Base-by-base conservation (phyloP, 306 rosid genomes). In the Echinosophora koreensis region DNA sequence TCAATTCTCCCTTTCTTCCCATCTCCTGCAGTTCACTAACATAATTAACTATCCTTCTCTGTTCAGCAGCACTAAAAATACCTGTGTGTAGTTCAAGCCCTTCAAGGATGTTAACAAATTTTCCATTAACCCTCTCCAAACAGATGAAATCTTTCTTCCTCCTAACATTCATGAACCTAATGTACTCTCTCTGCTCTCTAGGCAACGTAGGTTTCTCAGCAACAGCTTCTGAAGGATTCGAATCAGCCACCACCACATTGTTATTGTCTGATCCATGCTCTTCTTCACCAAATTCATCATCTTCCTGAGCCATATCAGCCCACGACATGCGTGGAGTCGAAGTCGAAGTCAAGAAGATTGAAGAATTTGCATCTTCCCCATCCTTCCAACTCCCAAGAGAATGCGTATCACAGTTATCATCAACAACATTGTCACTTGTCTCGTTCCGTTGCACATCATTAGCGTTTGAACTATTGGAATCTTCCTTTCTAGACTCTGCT, bases 291-390 rank as follows among this genome's bases (percentile, higher is more conserved):
- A 92, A 88, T 77, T 92, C 98, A 28, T 92, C 99, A 16, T 95
- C 97, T 73, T 95, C 98, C 67, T 90, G 97, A 3, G 88, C 97
- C 97, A 96, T 96, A 74, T 96, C 99, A 2, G 99, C 99, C 99
- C 99, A 96, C n/a, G 93, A 93, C 87, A 86, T 78, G 5, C 91
- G 86, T 39, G 73, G 73, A 46, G 49, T 69, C 4, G 83, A 80
- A 12, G 85, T 62, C 3, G 32, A 3, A 28, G 30, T 28, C 30
- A 2, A 1, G 83, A 54, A 88, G 16, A 77, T 81, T 2, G 27
- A 16, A 1, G 82, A 83, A 80, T 77, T 87, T 0, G 55, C 39
- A 51, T 83, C 90, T 0, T 69, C 81, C 5, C 67, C 89, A 58
- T 86, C 87, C 50, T 89, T 86, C 91, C 89, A 85, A 69, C 89